Evolutionary conservation across 257 asterid species (phyloP).

Genomic region (Echium plantagineum): DNA sequence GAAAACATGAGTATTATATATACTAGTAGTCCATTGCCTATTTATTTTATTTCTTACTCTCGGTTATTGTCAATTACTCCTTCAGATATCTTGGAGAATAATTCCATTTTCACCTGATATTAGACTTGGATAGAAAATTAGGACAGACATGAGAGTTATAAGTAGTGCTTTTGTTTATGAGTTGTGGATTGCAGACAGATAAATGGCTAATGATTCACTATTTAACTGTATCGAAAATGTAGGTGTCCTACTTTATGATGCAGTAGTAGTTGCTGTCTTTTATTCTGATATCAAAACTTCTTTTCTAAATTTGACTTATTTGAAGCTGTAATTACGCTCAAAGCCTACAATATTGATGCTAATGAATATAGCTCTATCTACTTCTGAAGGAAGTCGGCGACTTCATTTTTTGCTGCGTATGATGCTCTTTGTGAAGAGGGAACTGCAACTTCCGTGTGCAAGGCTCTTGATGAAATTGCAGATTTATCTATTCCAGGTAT

Average conservation of each 20-base stretch:
- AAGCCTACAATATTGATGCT: slow-evolving; percentile 1
- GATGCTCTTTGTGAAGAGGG: slow-evolving; percentile 99
- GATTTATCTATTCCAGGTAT: slow-evolving; percentile 85
- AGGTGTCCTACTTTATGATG: not conserved
- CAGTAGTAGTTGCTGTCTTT: not conserved
- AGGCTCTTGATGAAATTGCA: slow-evolving; percentile 85
- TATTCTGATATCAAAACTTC: not conserved
- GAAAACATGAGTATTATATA: too few species aligned
- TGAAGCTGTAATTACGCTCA: not conserved
- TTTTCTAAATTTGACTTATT: not conserved
- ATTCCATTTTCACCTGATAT: not conserved
- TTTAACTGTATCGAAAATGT: not conserved
- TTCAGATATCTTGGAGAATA: not conserved
- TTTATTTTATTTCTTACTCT: not conserved
- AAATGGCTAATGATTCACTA: not conserved
- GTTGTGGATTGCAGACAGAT: not conserved
- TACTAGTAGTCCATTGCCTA: too few species aligned
- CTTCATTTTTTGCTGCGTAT: slow-evolving; percentile 83
- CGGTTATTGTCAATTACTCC: not conserved
- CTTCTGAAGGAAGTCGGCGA: slow-evolving; percentile 69
- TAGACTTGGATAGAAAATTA: not conserved
- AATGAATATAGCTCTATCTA: not conserved
- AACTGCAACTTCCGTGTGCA: slow-evolving; percentile 79
- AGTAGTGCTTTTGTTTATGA: not conserved
- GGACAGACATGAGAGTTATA: not conserved